phyloP scores from a whole-genome alignment of 2,329 filamentous ascomycete species.

The Xylariomycetidae sp. region DNA sequence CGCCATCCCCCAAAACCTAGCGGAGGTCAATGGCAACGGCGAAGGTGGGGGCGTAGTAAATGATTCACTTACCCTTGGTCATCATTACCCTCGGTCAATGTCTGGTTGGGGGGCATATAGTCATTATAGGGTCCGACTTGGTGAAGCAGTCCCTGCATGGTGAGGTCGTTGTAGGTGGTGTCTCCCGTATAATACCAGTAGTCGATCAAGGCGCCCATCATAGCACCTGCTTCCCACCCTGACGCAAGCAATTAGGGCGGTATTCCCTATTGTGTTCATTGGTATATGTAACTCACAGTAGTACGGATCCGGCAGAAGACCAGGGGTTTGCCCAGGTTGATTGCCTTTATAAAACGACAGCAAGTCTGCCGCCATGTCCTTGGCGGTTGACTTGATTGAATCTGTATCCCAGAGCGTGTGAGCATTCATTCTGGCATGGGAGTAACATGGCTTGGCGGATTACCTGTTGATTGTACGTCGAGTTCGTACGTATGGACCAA shows the following conservation, averaged over 20 bases:
- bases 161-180: slow-evolving; percentile 63
- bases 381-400: slow-evolving; percentile 45
- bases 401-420: no score
- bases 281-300: slow-evolving; percentile 41
- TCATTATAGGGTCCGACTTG: slow-evolving; percentile 70
- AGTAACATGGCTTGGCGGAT: no score
- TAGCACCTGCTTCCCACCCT: slow-evolving; percentile 72
- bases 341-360: slow-evolving; percentile 44
- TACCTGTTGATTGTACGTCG: slow-evolving; percentile 22
- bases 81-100: slow-evolving; percentile 65
- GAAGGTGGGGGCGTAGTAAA: no score
- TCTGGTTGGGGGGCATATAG: slow-evolving; percentile 74
- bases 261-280: neutral
- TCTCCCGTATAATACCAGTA: slow-evolving; percentile 85
- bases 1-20: slow-evolving; percentile 68
- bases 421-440: no score
- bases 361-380: slow-evolving; percentile 48
- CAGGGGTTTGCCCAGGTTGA: slow-evolving; percentile 45
- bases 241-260: slow-evolving; percentile 6
- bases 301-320: slow-evolving; percentile 48
- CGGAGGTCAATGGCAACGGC: no score
- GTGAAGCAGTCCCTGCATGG: slow-evolving; percentile 63
- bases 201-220: slow-evolving; percentile 68
- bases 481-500: slow-evolving; percentile 19
- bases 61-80: no score